Base-by-base conservation (phyloP, 257 asterid genomes). In the Solanum bukasovii region DNA sequence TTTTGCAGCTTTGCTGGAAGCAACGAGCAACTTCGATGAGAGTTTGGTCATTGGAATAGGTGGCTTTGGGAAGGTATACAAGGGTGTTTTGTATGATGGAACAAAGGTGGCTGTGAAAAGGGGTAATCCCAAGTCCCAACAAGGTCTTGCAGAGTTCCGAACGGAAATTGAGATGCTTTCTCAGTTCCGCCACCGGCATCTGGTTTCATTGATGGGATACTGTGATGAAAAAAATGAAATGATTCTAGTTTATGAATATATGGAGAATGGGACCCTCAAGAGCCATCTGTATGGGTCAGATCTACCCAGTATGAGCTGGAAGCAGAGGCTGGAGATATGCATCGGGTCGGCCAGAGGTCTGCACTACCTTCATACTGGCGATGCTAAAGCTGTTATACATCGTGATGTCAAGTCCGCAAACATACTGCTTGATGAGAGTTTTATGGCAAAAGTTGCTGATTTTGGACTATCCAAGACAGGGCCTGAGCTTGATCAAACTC, bases 101-200 rank as follows among this genome's bases (percentile, higher is more conserved):
- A 93, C 96, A 5, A 93, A 94, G 42, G 90, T 96, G 77, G 99
- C 98, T 11, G 98, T 92, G 29, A 96, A 95, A 88, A 88, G 99
- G 90, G 99, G 98, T 59, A 95, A 96, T 72, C 95, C 98, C 5
- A 91, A 70, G 91, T 96, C 99, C 91, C 96, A 93, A 83, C 98
- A 93, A 88, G 98, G 98, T 70, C 86, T 94, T 8, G 92, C 93
- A 2, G 98, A 95, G 84, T 95, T 95, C 90, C 88, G 94, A 89
- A 95, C 98, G 5, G 98, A 95, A 88, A 95, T 95, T 4, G 98
- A 94, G 91, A 95, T 94, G 98, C 96, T 95, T 83, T 94, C 98
- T 11, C 93, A 95, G 71, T 94, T 95, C 91, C 93, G 98, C 5
- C 98, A 94, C 84, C 95, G 97, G 83, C 97, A 95, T 92, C 88